Evolutionary conservation across 2,329 filamentous ascomycete species (phyloP).

Genomic region (Fusarium sp.): DNA sequence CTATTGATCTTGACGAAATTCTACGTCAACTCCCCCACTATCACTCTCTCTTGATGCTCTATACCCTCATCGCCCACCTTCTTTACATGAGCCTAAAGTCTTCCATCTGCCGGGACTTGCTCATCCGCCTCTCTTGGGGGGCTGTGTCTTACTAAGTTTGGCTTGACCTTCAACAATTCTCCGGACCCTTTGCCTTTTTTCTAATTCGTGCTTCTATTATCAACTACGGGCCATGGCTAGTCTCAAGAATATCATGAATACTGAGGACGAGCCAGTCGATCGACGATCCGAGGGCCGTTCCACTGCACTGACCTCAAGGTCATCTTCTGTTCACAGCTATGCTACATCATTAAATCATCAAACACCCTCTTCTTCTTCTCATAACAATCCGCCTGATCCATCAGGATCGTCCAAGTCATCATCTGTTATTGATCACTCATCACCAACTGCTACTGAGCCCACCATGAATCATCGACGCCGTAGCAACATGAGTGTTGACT

Average conservation of each 20-base stretch:
- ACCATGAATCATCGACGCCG: conserved; percentile 52
- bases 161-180: conserved; percentile 46
- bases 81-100: conserved; percentile 50
- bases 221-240: conserved; percentile 63
- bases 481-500: conserved; percentile 63
- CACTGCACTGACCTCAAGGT: conserved; percentile 55
- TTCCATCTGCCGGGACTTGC: conserved; percentile 43
- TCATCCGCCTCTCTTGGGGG: conserved; percentile 54
- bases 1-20: conserved; percentile 42
- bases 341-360: conserved; percentile 53
- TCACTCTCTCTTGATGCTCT: conserved; percentile 41
- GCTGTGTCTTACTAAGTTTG: conserved; percentile 64
- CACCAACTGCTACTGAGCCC: conserved; percentile 47
- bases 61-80: conserved; percentile 50
- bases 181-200: conserved; percentile 51
- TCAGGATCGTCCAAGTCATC: conserved; percentile 48
- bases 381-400: conserved; percentile 53
- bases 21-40: conserved; percentile 46
- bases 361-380: conserved; percentile 49
- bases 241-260: conserved; percentile 69
- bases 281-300: conserved; percentile 61
- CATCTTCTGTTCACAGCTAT: conserved; percentile 55
- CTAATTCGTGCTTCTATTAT: conserved; percentile 55
- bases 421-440: conserved; percentile 40
- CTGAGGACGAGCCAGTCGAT: conserved; percentile 62